Percentiles rank a stretch among this genome's conserved stretches.
Evolutionary conservation across 805 yeast species (phyloP).

Genomic region (Yamadazyma endophytica): DNA sequence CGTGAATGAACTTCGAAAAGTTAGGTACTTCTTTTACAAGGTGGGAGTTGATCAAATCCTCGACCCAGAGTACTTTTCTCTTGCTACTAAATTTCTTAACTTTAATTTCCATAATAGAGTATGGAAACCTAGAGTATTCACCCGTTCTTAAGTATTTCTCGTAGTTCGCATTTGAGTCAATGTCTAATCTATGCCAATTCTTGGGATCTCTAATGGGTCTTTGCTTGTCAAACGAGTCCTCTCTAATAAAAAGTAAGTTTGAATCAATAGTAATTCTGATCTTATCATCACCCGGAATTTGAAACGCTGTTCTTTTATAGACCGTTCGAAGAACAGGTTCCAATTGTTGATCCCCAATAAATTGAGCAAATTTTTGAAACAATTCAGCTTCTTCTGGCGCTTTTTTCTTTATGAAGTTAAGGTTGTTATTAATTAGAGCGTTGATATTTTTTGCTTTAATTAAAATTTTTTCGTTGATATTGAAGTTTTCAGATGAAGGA

Average conservation of each 20-base stretch:
- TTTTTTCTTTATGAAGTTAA: slow-evolving; percentile 45
- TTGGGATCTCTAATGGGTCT: slow-evolving; percentile 87
- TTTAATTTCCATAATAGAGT: slow-evolving; percentile 84
- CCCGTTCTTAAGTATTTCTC: slow-evolving; percentile 76
- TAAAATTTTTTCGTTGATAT: slow-evolving; percentile 57
- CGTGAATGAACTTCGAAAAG: slow-evolving; percentile 90
- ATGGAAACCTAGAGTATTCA: slow-evolving; percentile 80
- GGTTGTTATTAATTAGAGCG: slow-evolving; percentile 59
- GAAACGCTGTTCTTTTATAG: slow-evolving; percentile 92
- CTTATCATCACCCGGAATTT: slow-evolving; percentile 95
- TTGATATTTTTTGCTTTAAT: slow-evolving; percentile 81
- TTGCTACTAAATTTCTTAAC: slow-evolving; percentile 30
- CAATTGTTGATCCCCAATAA: slow-evolving; percentile 60
- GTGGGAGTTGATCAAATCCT: slow-evolving; percentile 77
- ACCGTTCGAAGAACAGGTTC: slow-evolving; percentile 86
- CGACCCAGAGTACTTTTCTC: slow-evolving; percentile 70
- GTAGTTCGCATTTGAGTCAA: slow-evolving; percentile 74
- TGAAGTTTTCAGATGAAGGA: slow-evolving; percentile 47
- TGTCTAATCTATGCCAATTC: slow-evolving; percentile 89
- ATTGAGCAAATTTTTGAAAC: slow-evolving; percentile 49
- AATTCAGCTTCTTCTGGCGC: slow-evolving; percentile 47
- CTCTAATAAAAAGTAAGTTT: slow-evolving; percentile 82
- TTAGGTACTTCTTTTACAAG: slow-evolving; percentile 91
- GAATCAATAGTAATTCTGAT: slow-evolving; percentile 88
- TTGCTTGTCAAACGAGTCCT: slow-evolving; percentile 78